Conservation (phyloP, 371 early-diverging fungal genomes). For the Lichtheimia corymbifera region DNA sequence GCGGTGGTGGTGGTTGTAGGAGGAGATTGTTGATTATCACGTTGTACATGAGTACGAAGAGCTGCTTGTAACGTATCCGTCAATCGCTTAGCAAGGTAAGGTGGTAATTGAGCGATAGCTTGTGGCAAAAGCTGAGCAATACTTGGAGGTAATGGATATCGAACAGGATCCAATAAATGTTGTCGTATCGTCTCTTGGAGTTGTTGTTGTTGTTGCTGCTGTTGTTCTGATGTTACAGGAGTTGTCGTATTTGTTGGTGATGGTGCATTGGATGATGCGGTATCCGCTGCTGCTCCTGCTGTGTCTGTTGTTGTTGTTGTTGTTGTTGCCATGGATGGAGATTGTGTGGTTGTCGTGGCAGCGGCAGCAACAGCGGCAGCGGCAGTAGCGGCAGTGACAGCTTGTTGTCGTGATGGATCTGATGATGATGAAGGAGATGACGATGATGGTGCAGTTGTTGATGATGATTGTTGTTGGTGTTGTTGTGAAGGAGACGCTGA, state of each 20-base stretch:
- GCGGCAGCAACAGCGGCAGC: not conserved
- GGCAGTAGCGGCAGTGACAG: constrained; percentile 1
- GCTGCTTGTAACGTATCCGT: constrained; percentile 33
- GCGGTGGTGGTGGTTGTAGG: not conserved
- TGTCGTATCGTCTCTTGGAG: constrained; percentile 46
- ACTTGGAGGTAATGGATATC: constrained; percentile 38
- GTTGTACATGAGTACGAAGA: constrained; percentile 18
- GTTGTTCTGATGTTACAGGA: not conserved
- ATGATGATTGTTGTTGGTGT: not conserved
- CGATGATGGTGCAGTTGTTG: constrained; percentile 2
- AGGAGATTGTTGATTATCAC: not conserved
- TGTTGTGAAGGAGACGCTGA: not conserved
- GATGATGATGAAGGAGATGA: not conserved
- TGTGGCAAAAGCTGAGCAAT: constrained; percentile 43
- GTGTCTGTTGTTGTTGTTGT: not conserved
- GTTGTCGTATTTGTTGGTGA: not conserved
- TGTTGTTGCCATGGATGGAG: not conserved
- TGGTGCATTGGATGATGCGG: not conserved
- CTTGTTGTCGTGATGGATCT: constrained; percentile 2
- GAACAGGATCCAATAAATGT: constrained; percentile 43
- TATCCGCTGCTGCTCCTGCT: not conserved
- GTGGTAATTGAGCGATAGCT: constrained; percentile 45
- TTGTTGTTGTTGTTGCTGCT: constrained; percentile 32
- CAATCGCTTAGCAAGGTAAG: constrained; percentile 41
- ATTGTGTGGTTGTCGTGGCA: not conserved